A percentile compares a stretch with the other conserved stretches of the same genome.
phyloP scores from a whole-genome alignment of 371 early-diverging fungal genomes.

The Mucor lusitanicus region DNA sequence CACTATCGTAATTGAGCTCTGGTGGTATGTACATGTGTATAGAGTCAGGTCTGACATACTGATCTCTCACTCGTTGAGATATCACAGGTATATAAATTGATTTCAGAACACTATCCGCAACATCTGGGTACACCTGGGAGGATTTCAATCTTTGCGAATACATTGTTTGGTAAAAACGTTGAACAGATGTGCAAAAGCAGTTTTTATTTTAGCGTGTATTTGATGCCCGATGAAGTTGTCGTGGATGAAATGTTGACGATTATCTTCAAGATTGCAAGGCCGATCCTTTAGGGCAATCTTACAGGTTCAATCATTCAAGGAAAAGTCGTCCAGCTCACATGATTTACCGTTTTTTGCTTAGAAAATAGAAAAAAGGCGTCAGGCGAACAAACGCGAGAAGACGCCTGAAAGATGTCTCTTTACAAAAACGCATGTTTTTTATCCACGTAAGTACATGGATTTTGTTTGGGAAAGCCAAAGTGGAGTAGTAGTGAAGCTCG shows the following conservation, averaged over 20 bases:
- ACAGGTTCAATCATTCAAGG: too few species aligned
- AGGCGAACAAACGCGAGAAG: too few species aligned
- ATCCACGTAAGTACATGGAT: too few species aligned
- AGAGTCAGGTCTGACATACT: slow-evolving; percentile 19
- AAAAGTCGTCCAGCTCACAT: too few species aligned
- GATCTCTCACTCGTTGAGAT: neutral
- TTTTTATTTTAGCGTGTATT: neutral
- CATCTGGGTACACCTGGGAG: slow-evolving; percentile 28
- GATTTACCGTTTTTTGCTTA: too few species aligned
- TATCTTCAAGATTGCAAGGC: neutral
- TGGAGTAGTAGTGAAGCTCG: too few species aligned
- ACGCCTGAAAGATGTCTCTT: too few species aligned
- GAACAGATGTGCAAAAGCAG: neutral
- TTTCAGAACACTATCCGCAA: slow-evolving; percentile 11
- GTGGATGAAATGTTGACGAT: neutral
- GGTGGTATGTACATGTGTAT: slow-evolving; percentile 17
- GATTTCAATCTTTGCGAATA: neutral
- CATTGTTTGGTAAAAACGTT: neutral
- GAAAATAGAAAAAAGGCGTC: too few species aligned
- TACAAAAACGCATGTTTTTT: too few species aligned
- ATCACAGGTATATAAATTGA: slow-evolving; percentile 10
- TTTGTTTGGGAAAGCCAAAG: too few species aligned
- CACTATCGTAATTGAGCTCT: slow-evolving; percentile 9
- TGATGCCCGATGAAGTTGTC: neutral
- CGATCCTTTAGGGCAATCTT: neutral